phyloP scores from a whole-genome alignment of 768 basidiomycete genomes.

The Lentinula sp. region DNA sequence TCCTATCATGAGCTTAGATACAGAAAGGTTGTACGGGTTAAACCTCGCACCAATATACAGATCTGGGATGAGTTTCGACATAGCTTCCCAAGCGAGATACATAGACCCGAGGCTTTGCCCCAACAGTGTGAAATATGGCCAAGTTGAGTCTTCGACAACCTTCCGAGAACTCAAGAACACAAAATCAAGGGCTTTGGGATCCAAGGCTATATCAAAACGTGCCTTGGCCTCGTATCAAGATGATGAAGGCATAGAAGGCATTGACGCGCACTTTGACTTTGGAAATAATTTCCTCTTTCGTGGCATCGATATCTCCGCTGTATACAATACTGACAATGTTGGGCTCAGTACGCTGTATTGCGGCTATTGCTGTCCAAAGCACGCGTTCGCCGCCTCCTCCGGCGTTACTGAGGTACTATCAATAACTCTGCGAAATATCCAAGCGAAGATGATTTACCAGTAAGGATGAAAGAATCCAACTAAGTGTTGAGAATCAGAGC shows the following conservation, averaged over 20 bases:
- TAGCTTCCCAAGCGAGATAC: constrained; percentile 76
- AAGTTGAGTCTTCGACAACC: constrained; percentile 75
- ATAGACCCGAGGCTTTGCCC: constrained; percentile 91
- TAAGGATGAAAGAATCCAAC: constrained; percentile 78
- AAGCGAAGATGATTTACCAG: not conserved
- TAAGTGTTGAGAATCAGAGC: constrained; percentile 19
- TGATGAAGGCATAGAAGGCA: not conserved
- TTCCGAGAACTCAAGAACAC: constrained; percentile 68
- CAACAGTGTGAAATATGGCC: constrained; percentile 87
- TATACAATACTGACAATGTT: constrained; percentile 76
- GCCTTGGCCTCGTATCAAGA: constrained; percentile 32
- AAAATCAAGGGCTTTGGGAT: constrained; percentile 65
- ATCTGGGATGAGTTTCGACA: constrained; percentile 77
- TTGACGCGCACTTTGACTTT: constrained; percentile 67
- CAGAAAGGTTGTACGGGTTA: not conserved
- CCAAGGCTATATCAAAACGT: constrained; percentile 74
- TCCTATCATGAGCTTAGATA: not conserved
- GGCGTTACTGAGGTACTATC: constrained; percentile 67
- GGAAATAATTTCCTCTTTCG: constrained; percentile 72
- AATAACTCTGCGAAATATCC: constrained; percentile 13
- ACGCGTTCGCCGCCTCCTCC: constrained; percentile 97
- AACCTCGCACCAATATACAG: constrained; percentile 69
- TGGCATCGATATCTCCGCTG: constrained; percentile 77
- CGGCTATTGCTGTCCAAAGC: constrained; percentile 83
- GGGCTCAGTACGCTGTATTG: constrained; percentile 62